These are phyloP conservation scores for Boletus eberwhitei DNA, from an alignment of 768 basidiomycete species.

Conservation along the genomic window DNA sequence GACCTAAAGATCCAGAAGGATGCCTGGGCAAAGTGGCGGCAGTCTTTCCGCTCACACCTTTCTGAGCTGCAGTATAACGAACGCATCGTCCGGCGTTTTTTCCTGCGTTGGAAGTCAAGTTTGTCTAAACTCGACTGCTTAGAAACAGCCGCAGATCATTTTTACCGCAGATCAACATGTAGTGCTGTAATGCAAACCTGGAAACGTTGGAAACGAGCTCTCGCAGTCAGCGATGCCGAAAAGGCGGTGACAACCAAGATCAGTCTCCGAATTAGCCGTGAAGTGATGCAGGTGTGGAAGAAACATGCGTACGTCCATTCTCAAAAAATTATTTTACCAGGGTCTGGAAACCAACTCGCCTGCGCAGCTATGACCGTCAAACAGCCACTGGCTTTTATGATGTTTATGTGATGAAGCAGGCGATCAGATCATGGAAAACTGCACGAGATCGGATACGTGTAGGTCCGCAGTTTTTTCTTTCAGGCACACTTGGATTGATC, in stretches of 20 bases:
- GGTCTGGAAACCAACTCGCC: constrained; percentile 3
- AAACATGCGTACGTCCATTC: constrained; percentile 45
- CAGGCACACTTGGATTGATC: constrained; percentile 9
- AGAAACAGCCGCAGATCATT: constrained; percentile 49
- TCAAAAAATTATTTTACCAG: background rate
- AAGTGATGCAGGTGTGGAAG: constrained; percentile 56
- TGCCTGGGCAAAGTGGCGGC: constrained; percentile 67
- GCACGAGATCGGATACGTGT: constrained; percentile 50
- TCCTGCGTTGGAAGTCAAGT: constrained; percentile 51
- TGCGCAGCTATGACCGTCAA: constrained; percentile 42
- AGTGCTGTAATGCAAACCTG: constrained; percentile 42
- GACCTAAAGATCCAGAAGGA: constrained; percentile 53
- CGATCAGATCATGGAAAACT: constrained; percentile 54
- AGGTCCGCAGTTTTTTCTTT: constrained; percentile 19
- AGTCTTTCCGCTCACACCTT: constrained; percentile 47
- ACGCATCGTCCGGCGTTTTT: constrained; percentile 42
- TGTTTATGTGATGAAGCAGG: constrained; percentile 40
- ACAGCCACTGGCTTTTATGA: constrained; percentile 44
- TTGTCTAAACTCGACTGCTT: constrained; percentile 41
- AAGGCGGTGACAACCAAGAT: constrained; percentile 42
- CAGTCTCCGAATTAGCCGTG: constrained; percentile 46
- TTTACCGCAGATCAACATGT: constrained; percentile 38
- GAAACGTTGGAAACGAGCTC: constrained; percentile 53
- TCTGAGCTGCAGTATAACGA: constrained; percentile 50
- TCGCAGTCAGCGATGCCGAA: constrained; percentile 45